Evolutionary conservation across 345 rosid genomes (phyloP).

Genomic region (Eucalyptus decipiens): DNA sequence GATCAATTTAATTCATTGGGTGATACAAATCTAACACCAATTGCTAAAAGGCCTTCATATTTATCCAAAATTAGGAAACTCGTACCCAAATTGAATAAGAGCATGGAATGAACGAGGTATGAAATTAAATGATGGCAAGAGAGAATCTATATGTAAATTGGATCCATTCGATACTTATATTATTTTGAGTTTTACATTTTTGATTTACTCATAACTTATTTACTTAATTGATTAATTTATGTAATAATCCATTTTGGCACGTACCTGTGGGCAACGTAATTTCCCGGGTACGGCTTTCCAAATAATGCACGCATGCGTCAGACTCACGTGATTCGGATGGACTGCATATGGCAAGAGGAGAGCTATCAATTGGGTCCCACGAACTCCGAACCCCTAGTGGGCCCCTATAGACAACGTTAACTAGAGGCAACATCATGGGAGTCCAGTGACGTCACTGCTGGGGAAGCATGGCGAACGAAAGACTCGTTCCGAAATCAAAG

Average conservation of each 20-base stretch:
- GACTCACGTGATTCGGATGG: neutral
- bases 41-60: too few relatives aligned
- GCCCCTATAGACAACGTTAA: neutral
- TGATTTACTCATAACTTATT: too few relatives aligned
- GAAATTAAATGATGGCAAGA: rapidly evolving
- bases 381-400: neutral
- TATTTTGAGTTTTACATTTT: too few relatives aligned
- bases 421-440: neutral
- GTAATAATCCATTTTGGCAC: too few relatives aligned
- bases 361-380: neutral
- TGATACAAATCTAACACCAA: too few relatives aligned
- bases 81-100: too few relatives aligned
- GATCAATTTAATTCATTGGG: too few relatives aligned
- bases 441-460: neutral
- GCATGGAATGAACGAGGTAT: rapidly evolving
- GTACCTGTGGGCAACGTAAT: neutral
- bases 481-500: neutral
- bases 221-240: too few relatives aligned
- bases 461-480: neutral
- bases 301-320: neutral
- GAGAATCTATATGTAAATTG: rapidly evolving
- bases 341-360: neutral
- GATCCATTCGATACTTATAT: too few relatives aligned
- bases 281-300: neutral
- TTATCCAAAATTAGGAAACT: too few relatives aligned